Base-by-base conservation (phyloP, 179 eudicot genomes). In the Silene vulgaris region DNA sequence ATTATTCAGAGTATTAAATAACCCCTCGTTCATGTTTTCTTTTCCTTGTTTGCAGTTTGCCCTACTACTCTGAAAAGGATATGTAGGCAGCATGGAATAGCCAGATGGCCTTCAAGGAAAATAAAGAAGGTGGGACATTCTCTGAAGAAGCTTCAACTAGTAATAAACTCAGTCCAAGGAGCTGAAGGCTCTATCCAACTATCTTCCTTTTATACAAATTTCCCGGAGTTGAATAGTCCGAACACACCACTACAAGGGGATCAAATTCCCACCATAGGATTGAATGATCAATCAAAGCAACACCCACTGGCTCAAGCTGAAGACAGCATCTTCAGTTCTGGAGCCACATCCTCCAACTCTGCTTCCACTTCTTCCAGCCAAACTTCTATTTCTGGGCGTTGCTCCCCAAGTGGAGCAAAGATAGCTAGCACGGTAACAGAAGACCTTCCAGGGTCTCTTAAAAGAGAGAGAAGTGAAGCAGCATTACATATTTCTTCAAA, bases 81-180 rank as follows among this genome's bases (percentile, higher is more conserved):
- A 81, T 93, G 98, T 78, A 88, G 98, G 80, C 97, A 93, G 74
- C 97, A 91, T 17, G 97, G 98, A 45, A 93, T 93, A 71, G 86
- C 87, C 28, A 85, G 97, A 66, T 93, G 98, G 98, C 98, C 98
- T 65, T 93, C 98, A 17, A 74, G 98, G 78, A 93, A 93, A 90
- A 88, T 93, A 83, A 93, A 93, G 87, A 93, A 93, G 80, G 98
- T 93, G 43, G 96, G 90, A 29, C 98, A 93, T 84, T 93, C 98
- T 4, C 79, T 93, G 45, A 87, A 73, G 84, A 93, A 93, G 80
- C 96, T 93, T 69, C 98, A 93, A 74, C 79, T 80, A 23, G 90
- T 93, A 45, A 91, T 93, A 5, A 93, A 93, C 76, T 93, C 97
- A 3, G 98, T 93, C 23, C 88, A 90, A 82, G 98, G 98, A 73